phyloP scores from a whole-genome alignment of 1,139 yeast genomes.

The Hemisphaericaspora xylanilytica region DNA sequence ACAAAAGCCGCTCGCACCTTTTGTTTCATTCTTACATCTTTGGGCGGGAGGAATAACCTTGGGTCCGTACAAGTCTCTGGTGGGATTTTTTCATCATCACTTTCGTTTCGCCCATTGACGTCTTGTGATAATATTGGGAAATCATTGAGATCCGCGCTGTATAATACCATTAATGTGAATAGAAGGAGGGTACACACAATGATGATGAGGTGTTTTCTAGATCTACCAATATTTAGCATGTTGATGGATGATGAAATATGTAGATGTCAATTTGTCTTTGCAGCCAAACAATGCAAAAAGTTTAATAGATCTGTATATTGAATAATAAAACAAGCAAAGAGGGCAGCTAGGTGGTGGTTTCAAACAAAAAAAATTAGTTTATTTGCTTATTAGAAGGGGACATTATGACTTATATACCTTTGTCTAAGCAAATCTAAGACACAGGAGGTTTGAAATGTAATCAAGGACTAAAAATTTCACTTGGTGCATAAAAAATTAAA shows the following conservation, averaged over 20 bases:
- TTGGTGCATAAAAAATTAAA: too few relatives aligned
- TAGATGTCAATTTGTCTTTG: too few relatives aligned
- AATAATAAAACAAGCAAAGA: too few relatives aligned
- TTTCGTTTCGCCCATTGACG: background rate
- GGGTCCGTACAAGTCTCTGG: background rate
- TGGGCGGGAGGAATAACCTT: background rate
- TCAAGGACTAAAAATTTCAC: too few relatives aligned
- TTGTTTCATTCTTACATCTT: background rate
- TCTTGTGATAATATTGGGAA: background rate
- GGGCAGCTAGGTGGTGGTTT: too few relatives aligned
- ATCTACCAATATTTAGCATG: background rate
- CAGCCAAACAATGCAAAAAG: too few relatives aligned
- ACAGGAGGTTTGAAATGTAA: too few relatives aligned
- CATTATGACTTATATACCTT: too few relatives aligned
- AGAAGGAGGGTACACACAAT: background rate
- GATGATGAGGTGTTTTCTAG: background rate
- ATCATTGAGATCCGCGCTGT: background rate
- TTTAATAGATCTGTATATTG: too few relatives aligned
- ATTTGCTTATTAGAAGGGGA: too few relatives aligned
- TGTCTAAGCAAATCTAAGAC: too few relatives aligned
- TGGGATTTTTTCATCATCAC: background rate
- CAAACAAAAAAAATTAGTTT: too few relatives aligned
- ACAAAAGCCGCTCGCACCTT: conserved; percentile 62
- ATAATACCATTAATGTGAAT: background rate
- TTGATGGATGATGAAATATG: background rate